These are phyloP conservation scores for Calendula officinalis DNA, from an alignment of 129 eudicot species.

Conservation along the genomic window DNA sequence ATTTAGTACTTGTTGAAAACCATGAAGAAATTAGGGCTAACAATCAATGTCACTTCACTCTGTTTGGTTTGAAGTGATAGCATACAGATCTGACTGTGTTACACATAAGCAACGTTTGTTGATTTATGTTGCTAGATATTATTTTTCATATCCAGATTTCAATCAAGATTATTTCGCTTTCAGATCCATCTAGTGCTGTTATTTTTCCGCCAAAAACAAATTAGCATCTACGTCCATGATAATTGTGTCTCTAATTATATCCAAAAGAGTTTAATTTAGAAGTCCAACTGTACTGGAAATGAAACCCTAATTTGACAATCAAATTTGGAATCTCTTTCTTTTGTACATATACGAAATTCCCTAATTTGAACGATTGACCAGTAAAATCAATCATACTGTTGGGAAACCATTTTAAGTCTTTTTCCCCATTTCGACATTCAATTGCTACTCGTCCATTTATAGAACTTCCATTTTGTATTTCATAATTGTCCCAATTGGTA, in stretches of 20 bases:
- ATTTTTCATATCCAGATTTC: neutral
- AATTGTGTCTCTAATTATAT: neutral
- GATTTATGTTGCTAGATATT: neutral
- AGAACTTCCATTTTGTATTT: neutral
- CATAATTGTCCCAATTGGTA: neutral
- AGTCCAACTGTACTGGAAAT: neutral
- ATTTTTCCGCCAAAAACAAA: neutral
- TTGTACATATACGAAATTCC: neutral
- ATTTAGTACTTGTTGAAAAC: constrained; percentile 5
- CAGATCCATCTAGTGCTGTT: neutral
- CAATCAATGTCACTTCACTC: neutral
- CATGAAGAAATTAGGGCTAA: neutral
- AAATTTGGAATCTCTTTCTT: neutral
- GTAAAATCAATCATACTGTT: neutral
- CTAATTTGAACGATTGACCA: neutral
- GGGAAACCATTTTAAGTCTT: neutral
- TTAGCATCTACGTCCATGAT: neutral
- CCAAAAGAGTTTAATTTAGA: too few relatives aligned
- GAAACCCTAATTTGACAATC: constrained; percentile 9
- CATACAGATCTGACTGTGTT: constrained; percentile 1
- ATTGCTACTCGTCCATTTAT: neutral
- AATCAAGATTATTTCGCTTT: neutral
- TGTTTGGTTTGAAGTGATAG: neutral
- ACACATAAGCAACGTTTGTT: neutral
- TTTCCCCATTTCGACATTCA: neutral